These are phyloP conservation scores for Zoysia japonica DNA, from an alignment of 176 grass and related monocot genomes.

Conservation along the genomic window DNA sequence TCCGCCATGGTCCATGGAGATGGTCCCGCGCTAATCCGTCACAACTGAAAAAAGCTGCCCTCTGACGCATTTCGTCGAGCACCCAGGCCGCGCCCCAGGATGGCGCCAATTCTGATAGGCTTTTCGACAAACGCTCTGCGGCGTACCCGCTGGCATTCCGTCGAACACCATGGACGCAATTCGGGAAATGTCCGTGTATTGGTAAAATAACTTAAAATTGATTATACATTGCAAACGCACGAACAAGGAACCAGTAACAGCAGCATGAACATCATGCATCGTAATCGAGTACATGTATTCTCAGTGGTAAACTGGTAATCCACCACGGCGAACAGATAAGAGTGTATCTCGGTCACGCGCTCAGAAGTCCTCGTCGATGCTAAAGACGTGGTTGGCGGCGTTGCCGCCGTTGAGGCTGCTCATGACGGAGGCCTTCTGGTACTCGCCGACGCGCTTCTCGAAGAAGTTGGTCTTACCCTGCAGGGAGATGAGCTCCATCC, in stretches of 20 bases:
- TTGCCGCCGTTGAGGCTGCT: slow-evolving; percentile 54
- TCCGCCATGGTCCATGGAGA: neutral
- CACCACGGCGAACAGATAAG: neutral
- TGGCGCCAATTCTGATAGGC: no score
- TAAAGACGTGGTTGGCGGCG: slow-evolving; percentile 62
- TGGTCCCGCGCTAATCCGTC: neutral
- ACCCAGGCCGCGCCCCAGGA: neutral
- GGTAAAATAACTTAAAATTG: neutral
- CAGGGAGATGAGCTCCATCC: slow-evolving; percentile 89
- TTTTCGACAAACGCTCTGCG: neutral
- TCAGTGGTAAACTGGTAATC: neutral
- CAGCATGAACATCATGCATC: neutral
- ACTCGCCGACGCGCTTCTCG: slow-evolving; percentile 82
- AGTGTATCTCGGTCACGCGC: no score
- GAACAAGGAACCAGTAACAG: neutral
- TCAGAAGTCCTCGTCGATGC: slow-evolving; percentile 86
- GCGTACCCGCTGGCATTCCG: neutral
- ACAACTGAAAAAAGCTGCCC: neutral
- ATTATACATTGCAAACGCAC: slow-evolving; percentile 24
- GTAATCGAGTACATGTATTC: slow-evolving; percentile 13
- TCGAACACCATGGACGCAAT: neutral
- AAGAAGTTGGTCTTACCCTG: slow-evolving; percentile 92
- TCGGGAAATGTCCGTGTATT: neutral
- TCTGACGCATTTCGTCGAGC: slow-evolving; percentile 8
- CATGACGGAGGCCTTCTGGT: slow-evolving; percentile 85